These are phyloP conservation scores for Spirogloea muscicola DNA, from an alignment of 139 green algal species.

Conservation along the genomic window DNA sequence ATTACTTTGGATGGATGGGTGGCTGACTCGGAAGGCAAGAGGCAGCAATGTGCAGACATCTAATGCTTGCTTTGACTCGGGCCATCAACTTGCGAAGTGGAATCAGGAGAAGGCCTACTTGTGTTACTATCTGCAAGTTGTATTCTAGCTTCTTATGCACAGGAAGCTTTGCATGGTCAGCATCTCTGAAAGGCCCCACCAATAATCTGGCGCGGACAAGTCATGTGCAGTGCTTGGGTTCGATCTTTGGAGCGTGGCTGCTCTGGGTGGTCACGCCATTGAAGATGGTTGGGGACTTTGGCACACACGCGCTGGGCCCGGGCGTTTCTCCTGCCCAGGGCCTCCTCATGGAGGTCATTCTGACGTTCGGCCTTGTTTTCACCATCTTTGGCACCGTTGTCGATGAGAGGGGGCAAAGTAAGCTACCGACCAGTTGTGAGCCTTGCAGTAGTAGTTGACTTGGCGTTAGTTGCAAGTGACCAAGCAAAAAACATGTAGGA, in stretches of 20 bases:
- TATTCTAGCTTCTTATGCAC: background rate
- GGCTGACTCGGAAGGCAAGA: too few species aligned
- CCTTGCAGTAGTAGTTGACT: too few species aligned
- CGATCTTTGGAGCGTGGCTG: conserved; percentile 11
- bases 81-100: background rate
- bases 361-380: conserved; percentile 47
- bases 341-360: conserved; percentile 46
- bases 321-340: conserved; percentile 8
- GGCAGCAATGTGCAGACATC: too few species aligned
- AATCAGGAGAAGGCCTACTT: background rate
- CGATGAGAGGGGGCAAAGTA: conserved; percentile 34
- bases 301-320: conserved; percentile 19
- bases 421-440: too few species aligned
- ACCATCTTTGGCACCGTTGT: conserved; percentile 41
- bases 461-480: too few species aligned
- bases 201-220: background rate
- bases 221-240: background rate
- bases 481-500: too few species aligned
- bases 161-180: background rate
- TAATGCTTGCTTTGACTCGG: too few species aligned
- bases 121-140: background rate
- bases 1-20: too few species aligned
- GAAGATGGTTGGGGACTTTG: conserved; percentile 11
- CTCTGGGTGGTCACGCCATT: background rate
- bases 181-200: background rate